Evolutionary conservation across 495 filamentous ascomycete species (phyloP), one percentile per base, ranked within the genome.

Genomic region (Neurospora sp.): DNA sequence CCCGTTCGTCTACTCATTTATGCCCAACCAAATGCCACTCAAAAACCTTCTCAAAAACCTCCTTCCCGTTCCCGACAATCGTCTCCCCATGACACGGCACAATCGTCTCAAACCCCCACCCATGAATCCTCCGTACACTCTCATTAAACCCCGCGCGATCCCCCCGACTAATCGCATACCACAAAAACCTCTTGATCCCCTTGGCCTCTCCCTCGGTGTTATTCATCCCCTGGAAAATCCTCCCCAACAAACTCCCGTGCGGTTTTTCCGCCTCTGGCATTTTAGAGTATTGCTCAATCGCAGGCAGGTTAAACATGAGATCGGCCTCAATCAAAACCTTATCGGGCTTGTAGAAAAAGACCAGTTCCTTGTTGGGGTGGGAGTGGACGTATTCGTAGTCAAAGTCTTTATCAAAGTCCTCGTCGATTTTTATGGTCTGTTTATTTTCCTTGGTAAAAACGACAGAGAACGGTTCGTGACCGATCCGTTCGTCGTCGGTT

Each of bases 11-110:
- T 12, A 31, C 31, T 73, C 47, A 76, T 61, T 85, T 86, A 75
- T 85, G 82, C 31, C 83, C 85, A 72, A 89, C 80, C 81, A 97
- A 78, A 82, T 94, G 91, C 94, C 94, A 98, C 75, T 87, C 89
- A 83, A 97, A 93, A 12, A 97, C 86, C 81, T 92, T 92, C 80
- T 87, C 82, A 73, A 94, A 99, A 40, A 96, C 83, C 9, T 84
- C 89, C 83, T 93, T 96, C 39, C 87, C 94, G 44, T 87, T 87
- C 22, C 82, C 89, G 80, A 94, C 91, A 73, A 98, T 90, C 39
- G 92, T 89, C 85, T 99, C 96, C 9, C 96, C 96, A 85, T 99
- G 96, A 79, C 94, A 98, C 1, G 94, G 93, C 77, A 98, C 89
- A 73, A 99, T 86, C 22, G 89, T 91, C 74, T 94, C 90, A 77